Evolutionary conservation across 805 yeast species (phyloP).

Genomic region (Teunomyces atbi): DNA sequence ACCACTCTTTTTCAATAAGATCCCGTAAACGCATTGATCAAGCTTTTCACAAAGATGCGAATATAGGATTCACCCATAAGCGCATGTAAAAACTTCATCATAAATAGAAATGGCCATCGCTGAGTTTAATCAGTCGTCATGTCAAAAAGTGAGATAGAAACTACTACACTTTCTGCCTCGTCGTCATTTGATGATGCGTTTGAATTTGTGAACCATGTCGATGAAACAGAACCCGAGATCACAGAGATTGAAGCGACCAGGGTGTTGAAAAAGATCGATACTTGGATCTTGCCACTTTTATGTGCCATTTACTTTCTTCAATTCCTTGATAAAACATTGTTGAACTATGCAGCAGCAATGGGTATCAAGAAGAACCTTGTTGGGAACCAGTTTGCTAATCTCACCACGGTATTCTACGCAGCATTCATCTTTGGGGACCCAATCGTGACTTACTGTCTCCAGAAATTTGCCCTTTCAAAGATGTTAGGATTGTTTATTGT

Average conservation of each 20-base stretch:
- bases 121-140: neutral
- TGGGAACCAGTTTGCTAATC: constrained; percentile 48
- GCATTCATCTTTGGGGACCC: constrained; percentile 57
- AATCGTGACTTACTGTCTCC: constrained; percentile 38
- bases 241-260: constrained; percentile 5
- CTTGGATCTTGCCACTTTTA: constrained; percentile 46
- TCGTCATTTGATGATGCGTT: constrained; percentile 20
- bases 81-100: neutral
- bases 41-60: neutral
- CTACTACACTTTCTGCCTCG: neutral
- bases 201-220: constrained; percentile 13
- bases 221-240: constrained; percentile 1
- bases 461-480: constrained; percentile 53
- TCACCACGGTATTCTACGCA: constrained; percentile 54
- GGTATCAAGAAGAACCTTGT: constrained; percentile 53
- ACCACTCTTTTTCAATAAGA: neutral
- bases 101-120: neutral
- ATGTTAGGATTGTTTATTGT: constrained; percentile 46
- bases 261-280: constrained; percentile 42
- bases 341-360: constrained; percentile 64
- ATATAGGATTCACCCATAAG: constrained; percentile 1
- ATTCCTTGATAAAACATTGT: constrained; percentile 57
- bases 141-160: neutral
- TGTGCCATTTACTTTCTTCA: constrained; percentile 56
- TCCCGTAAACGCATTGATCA: neutral